Base-by-base conservation (phyloP, 2,329 filamentous ascomycete genomes). In the Akanthomyces muscarius region DNA sequence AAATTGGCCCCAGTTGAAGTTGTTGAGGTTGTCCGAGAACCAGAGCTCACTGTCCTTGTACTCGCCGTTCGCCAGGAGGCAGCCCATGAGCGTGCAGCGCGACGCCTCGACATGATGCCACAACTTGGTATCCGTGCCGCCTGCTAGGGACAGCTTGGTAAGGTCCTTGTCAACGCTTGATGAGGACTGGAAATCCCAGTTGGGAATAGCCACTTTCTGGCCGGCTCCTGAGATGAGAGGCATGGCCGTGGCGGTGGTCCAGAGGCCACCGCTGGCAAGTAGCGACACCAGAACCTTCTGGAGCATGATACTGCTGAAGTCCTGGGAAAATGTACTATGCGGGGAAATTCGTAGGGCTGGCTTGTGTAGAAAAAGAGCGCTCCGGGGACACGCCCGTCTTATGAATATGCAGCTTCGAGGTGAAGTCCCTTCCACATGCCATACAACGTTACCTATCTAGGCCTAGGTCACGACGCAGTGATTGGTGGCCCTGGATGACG, bases 81-180 rank as follows among this genome's bases (percentile, higher is more conserved):
- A 83, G 1, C 79, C 81, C 80, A 87, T 83, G 2, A 87, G 72
- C 0, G 85, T 87, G 63, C 78, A 82, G 16, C 77, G 78, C 0
- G 83, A 75, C 3, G 64, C 66, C 6, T 76, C 70, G 44, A 83
- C 73, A 13, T 78, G 78, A 66, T 83, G 72, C 85, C 85, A 87
- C 53, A 75, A 73, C 0, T 78, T 77, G 0, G 78, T 78, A 66
- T 86, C 73, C 6, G 78, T 65, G 0, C 79, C 78, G 25, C 25
- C 0, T 77, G 70, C 18, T 66, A 67, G 0, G 83, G 83, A 84
- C 44, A 83, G 68, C 0, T 65, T 65, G 4, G 69, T 64, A 14
- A 81, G 66, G 60, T 80, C 70, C 14, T 68, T 69, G 1, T 73
- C 71, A 5, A 73, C 71, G 42, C 71, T 66, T 2, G 77, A 73